phyloP scores from a whole-genome alignment of 176 grass and related monocot species.

The Phragmites australis region DNA sequence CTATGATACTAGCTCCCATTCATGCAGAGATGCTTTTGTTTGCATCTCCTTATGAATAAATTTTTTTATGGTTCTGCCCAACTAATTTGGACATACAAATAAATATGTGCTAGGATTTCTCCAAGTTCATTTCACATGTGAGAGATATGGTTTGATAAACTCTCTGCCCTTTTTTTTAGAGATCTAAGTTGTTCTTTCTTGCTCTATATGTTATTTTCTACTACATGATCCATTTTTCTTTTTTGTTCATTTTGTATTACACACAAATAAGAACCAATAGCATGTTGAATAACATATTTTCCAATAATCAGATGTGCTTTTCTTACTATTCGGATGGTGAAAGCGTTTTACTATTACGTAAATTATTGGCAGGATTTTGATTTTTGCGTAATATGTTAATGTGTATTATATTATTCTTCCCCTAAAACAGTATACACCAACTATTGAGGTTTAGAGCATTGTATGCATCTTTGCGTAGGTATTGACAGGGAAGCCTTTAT shows the following conservation, averaged over 20 bases:
- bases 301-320: background rate
- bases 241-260: background rate
- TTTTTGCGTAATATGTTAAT: constrained; percentile 24
- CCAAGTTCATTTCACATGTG: background rate
- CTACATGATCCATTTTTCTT: background rate
- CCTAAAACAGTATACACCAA: constrained; percentile 83
- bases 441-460: constrained; percentile 99
- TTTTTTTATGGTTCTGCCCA: background rate
- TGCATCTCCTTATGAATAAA: background rate
- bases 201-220: background rate
- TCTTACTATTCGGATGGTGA: background rate
- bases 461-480: constrained; percentile 99
- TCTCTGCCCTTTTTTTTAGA: background rate
- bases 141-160: background rate
- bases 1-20: too few species aligned
- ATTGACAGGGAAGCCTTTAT: constrained; percentile 94
- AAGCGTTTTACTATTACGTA: background rate
- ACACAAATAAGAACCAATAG: constrained; percentile 2
- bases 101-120: background rate
- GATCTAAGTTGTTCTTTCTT: background rate
- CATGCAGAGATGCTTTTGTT: background rate
- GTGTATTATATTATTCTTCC: constrained; percentile 3
- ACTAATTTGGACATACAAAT: background rate
- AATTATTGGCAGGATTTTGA: constrained; percentile 4
- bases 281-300: background rate